Evolutionary conservation across 2,329 filamentous ascomycete genomes (phyloP), one percentile per base, ranked within the genome.

Genomic region (Claviceps sp.): DNA sequence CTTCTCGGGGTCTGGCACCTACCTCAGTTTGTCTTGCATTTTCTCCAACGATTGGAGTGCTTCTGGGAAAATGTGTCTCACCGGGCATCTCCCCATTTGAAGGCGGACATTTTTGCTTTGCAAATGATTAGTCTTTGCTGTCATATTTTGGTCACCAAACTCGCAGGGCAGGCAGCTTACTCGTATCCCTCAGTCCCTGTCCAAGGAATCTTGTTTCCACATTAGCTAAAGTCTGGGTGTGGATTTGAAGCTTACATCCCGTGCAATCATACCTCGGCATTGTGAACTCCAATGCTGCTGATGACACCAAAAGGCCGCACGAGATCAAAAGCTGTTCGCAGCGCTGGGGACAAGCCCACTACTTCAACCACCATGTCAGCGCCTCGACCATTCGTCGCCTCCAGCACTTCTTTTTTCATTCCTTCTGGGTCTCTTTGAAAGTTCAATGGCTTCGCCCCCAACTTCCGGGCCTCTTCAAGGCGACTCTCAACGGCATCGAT

Each of bases 291-390:
- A 53, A 88, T 85, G 60, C 82, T 87, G 59, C 80, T 83, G 57
- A 89, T 85, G 42, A 76, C 77, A 5, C 85, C 85, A 70, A 82
- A 89, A 1, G 85, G 83, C 50, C 86, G 75, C 52, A 89, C 64
- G 17, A 88, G 65, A 36, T 88, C 83, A 64, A 82, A 88, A 0
- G 79, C 85, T 38, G 82, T 86, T 60, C 75, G 78, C 61, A 89
- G 66, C 2, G 85, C 86, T 39, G 81, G 77, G 50, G 79, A 82
- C 54, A 83, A 68, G 0, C 85, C 85, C 26, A 89, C 86, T 6
- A 87, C 83, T 65, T 90, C 86, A 58, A 95, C 82, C 2, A 93
- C 82, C 17, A 87, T 81, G 68, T 96, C 90, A 14, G 89, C 89
- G 6, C 90, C 90, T 40, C 90, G 76, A 7, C 88, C 88, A 16